A percentile compares a stretch with the other conserved stretches of the same genome.
These are phyloP conservation scores for Pseudophaeomoniella oleicola DNA, from an alignment of 2,329 filamentous ascomycete genomes.

Conservation along the genomic window DNA sequence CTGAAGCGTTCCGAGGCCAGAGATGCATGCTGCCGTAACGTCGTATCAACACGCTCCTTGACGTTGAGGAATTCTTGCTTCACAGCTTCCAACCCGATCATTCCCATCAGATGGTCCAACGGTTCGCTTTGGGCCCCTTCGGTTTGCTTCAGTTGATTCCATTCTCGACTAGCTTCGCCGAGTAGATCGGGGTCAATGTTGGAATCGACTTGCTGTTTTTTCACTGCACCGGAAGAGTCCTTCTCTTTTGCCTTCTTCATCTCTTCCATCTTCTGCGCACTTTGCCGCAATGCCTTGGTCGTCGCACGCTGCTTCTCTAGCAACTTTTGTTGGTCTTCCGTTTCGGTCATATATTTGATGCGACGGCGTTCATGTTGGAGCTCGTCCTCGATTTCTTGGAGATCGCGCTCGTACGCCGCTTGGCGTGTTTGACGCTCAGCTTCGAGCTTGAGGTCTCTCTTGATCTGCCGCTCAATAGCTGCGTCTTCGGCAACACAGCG, in stretches of 20 bases:
- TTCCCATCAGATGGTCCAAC: constrained; percentile 50
- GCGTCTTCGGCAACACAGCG: constrained; percentile 37
- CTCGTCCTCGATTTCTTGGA: constrained; percentile 14
- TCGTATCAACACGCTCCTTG: constrained; percentile 48
- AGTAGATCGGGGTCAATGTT: too few relatives aligned
- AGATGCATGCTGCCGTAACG: constrained; percentile 41
- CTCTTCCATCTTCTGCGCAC: neutral
- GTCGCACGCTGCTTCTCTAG: too few relatives aligned
- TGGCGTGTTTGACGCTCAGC: constrained; percentile 9
- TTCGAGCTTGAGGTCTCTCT: constrained; percentile 31
- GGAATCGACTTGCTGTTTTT: too few relatives aligned
- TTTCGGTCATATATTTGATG: constrained; percentile 2
- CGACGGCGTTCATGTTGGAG: constrained; percentile 9
- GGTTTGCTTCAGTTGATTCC: constrained; percentile 44
- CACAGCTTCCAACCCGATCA: constrained; percentile 58
- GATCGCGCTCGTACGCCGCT: constrained; percentile 9
- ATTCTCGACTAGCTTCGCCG: too few relatives aligned
- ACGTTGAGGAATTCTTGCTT: constrained; percentile 49
- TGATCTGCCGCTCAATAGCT: constrained; percentile 26
- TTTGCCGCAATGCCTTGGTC: too few relatives aligned
- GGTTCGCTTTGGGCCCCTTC: constrained; percentile 36
- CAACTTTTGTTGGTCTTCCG: neutral
- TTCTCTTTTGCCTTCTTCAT: constrained; percentile 19
- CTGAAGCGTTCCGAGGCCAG: constrained; percentile 46
- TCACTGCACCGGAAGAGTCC: too few relatives aligned